Conservation (phyloP, 441 rosid genomes). For the Lepidium campestre region DNA sequence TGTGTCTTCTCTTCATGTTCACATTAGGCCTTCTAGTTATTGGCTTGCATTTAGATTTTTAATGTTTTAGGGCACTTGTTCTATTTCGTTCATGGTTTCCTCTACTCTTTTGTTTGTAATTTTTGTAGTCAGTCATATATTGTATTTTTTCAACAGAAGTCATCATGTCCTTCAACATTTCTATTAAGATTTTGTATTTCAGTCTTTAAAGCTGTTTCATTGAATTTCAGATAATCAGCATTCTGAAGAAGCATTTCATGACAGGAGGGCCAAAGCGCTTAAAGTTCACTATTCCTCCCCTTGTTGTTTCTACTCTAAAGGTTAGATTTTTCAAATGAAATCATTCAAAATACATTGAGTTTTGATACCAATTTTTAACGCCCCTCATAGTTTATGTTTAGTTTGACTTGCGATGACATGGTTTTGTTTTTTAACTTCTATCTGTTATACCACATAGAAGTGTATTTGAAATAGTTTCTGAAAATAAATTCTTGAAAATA, state of each 20-base stretch:
- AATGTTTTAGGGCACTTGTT: background rate
- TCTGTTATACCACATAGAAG: background rate
- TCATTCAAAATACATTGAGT: conserved; percentile 4
- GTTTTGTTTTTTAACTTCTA: conserved; percentile 5
- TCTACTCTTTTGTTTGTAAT: conserved; percentile 10
- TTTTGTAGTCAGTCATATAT: background rate
- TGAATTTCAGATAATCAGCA: conserved; percentile 59
- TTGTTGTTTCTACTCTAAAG: conserved; percentile 82
- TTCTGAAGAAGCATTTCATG: conserved; percentile 75
- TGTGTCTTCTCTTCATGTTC: conserved; percentile 5
- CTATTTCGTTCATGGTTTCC: conserved; percentile 1
- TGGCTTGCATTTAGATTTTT: conserved; percentile 10
- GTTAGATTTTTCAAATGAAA: conserved; percentile 35
- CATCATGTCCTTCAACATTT: background rate
- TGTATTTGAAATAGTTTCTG: conserved; percentile 11
- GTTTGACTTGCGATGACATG: conserved; percentile 11
- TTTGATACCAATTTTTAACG: background rate
- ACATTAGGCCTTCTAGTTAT: conserved; percentile 16
- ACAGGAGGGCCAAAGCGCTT: conserved; percentile 87
- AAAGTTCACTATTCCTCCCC: conserved; percentile 87
- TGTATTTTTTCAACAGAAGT: background rate
- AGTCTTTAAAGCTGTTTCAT: conserved; percentile 10
- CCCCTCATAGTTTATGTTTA: background rate
- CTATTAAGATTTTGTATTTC: conserved; percentile 5
- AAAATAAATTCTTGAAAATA: background rate